Conservation (phyloP, 2,329 filamentous ascomycete species). For the Trichoderma aggressivum region DNA sequence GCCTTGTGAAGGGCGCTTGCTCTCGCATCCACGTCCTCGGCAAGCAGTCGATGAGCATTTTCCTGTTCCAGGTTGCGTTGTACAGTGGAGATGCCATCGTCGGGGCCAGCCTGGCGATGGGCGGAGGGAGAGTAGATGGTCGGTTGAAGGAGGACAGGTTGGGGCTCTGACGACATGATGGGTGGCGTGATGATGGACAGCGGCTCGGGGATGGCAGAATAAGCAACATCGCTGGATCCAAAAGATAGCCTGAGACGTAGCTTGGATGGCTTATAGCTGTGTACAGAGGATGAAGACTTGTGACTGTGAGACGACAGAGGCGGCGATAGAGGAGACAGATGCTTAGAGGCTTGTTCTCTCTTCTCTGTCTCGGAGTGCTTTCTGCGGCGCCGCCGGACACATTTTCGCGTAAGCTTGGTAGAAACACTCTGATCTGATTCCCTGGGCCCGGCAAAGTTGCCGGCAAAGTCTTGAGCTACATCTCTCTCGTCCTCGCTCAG, state of each 20-base stretch:
- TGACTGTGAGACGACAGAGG: constrained; percentile 13
- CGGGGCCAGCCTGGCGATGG: constrained; percentile 22
- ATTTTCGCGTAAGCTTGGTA: constrained; percentile 48
- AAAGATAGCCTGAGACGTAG: constrained; percentile 26
- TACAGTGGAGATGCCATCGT: constrained; percentile 52
- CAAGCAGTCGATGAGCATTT: constrained; percentile 52
- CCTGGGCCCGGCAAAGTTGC: constrained; percentile 33
- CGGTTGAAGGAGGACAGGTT: constrained; percentile 54
- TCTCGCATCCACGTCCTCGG: constrained; percentile 55
- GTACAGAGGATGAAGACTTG: constrained; percentile 24
- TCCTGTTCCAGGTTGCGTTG: constrained; percentile 58
- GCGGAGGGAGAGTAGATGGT: constrained; percentile 52
- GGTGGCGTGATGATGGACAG: constrained; percentile 46
- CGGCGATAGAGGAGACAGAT: neutral
- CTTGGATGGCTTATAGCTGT: constrained; percentile 27
- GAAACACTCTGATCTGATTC: constrained; percentile 39
- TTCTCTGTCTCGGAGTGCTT: constrained; percentile 33
- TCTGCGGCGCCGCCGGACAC: constrained; percentile 36
- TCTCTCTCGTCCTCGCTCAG: constrained; percentile 36
- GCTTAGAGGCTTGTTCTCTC: constrained; percentile 22
- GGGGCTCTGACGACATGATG: constrained; percentile 46
- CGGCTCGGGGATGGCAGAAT: constrained; percentile 30
- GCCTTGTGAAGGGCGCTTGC: constrained; percentile 55
- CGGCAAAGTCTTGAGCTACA: constrained; percentile 31
- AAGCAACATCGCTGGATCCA: constrained; percentile 26